Base-by-base conservation (phyloP, 805 yeast genomes). In the Saccharomycopsis fermentans region DNA sequence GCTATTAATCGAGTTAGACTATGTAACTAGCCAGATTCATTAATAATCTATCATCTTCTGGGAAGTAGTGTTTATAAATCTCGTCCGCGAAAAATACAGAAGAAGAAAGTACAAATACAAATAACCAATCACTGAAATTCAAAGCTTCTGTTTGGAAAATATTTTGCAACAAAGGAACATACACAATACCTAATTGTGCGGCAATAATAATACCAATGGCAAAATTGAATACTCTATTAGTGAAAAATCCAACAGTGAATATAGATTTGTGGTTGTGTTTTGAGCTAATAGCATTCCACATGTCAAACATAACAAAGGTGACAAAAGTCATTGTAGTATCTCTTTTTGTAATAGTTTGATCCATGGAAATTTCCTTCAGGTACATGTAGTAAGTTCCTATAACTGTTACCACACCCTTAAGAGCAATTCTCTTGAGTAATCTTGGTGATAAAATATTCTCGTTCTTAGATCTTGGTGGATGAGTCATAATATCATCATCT, bases 321-420 rank as follows among this genome's bases (percentile, higher is more conserved):
- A 98, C 94, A 69, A 94, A 94, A 0, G 99, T 92, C 99, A 94
- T 94, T 1, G 99, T 94, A 21, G 99, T 94, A 70, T 94, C 99
- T 73, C 99, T 86, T 14, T 92, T 85, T 1, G 97, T 90, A 58
- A 92, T 84, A 62, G 79, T 80, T 32, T 83, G 80, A 65, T 89
- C 96, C 61, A 73, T 75, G 24, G 81, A 79, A 96, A 92, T 90
- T 71, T 92, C 97, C 62, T 81, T 80, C 51, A 88, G 74, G 70
- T 90, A 94, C 19, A 94, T 87, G 67, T 84, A 87, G 71, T 91
- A 78, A 0, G 99, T 94, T 51, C 99, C 99, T 12, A 78, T 39
- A 32, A 90, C 80, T 58, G 94, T 89, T 69, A 91, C 82, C 58
- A 74, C 70, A 35, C 63, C 62, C 48, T 62, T 62, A 14, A 62